These are phyloP conservation scores for Chlamydomonas eustigma DNA, from an alignment of 139 green algal genomes.

Conservation along the genomic window DNA sequence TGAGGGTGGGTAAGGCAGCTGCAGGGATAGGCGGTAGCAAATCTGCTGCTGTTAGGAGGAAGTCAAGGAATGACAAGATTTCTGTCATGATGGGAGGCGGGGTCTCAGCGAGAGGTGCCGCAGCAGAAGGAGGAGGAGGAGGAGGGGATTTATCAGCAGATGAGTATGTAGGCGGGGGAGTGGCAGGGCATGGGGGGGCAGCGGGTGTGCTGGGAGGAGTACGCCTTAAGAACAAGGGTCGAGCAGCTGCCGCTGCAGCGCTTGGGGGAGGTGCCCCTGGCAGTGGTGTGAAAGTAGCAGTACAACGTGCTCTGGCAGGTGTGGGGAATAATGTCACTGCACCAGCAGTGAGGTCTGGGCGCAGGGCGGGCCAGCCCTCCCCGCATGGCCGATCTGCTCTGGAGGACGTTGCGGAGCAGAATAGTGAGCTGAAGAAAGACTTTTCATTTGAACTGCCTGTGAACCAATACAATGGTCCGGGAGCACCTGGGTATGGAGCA, in stretches of 20 bases:
- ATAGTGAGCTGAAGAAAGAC: background rate
- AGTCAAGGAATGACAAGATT: background rate
- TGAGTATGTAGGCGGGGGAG: background rate
- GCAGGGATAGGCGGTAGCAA: background rate
- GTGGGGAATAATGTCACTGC: constrained; percentile 7
- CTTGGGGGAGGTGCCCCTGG: background rate
- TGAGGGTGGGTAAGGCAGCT: too few relatives aligned
- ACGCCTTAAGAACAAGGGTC: constrained; percentile 2
- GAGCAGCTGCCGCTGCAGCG: too few relatives aligned
- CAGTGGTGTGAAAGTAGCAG: background rate
- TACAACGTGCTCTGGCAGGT: background rate
- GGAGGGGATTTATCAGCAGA: background rate
- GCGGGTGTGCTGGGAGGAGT: background rate
- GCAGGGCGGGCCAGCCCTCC: background rate
- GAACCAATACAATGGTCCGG: background rate
- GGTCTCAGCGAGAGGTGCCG: too few relatives aligned
- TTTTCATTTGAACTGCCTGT: background rate
- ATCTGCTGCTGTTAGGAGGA: background rate
- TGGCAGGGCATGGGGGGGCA: background rate
- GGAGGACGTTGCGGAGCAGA: background rate
- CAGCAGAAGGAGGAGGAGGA: background rate
- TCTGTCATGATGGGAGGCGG: too few relatives aligned
- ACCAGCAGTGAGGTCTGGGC: background rate
- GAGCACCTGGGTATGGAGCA: background rate
- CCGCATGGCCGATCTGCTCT: background rate